These are phyloP conservation scores for Vicia sativa DNA, from an alignment of 306 rosid species.

Conservation along the genomic window DNA sequence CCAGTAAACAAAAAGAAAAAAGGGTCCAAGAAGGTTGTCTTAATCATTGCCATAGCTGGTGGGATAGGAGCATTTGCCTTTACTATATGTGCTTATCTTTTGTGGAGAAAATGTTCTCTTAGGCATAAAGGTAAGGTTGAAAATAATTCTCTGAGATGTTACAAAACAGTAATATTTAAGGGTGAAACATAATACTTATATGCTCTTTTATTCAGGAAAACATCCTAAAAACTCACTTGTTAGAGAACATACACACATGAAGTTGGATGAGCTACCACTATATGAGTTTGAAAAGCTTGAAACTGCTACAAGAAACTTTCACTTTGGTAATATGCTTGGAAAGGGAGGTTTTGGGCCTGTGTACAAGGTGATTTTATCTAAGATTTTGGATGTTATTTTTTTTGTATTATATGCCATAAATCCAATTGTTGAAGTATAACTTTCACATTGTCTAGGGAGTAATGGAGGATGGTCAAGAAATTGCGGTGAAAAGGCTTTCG, in stretches of 20 bases:
- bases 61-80: conserved; percentile 22
- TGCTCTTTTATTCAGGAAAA: conserved; percentile 21
- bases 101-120: conserved; percentile 29
- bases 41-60: conserved; percentile 15
- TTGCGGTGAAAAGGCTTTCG: conserved; percentile 53
- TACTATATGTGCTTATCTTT: conserved; percentile 3
- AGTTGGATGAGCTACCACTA: conserved; percentile 35
- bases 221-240: not conserved
- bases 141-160: too few species aligned
- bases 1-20: not conserved
- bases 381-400: too few species aligned
- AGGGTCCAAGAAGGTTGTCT: not conserved
- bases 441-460: conserved; percentile 33
- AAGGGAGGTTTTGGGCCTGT: conserved; percentile 47
- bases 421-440: not conserved
- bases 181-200: too few species aligned
- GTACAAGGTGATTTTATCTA: conserved; percentile 42
- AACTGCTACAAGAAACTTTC: conserved; percentile 42
- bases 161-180: too few species aligned
- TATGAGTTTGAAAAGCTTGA: conserved; percentile 39
- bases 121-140: conserved; percentile 28
- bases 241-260: conserved; percentile 9
- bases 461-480: conserved; percentile 44
- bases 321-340: conserved; percentile 36
- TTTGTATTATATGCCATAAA: not conserved